These are phyloP conservation scores for Raddia distichophylla DNA, from an alignment of 176 grass and related monocot species.

Conservation along the genomic window DNA sequence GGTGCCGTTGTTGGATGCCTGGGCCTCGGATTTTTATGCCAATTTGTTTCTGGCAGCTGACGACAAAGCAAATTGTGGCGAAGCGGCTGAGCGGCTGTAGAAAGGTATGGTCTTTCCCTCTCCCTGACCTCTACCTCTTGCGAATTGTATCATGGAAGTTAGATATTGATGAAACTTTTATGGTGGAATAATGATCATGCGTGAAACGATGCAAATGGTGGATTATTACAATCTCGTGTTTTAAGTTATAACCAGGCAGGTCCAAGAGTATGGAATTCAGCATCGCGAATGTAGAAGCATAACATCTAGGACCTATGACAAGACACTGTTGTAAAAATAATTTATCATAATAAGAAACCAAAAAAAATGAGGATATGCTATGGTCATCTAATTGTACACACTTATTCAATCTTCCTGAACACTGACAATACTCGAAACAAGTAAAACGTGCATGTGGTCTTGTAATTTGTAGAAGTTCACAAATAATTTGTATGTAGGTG, in stretches of 20 bases:
- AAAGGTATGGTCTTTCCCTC: slow-evolving; percentile 56
- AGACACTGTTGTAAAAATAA: background rate
- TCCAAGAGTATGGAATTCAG: background rate
- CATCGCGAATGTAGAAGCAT: background rate
- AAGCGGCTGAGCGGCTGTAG: slow-evolving; percentile 68
- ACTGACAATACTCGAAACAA: background rate
- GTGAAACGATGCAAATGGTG: background rate
- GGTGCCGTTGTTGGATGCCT: background rate
- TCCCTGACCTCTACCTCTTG: background rate
- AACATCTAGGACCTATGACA: background rate
- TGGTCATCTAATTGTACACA: background rate
- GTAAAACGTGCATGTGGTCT: background rate
- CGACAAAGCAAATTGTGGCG: slow-evolving; percentile 56
- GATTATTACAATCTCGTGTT: background rate
- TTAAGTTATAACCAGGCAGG: background rate
- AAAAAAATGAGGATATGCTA: background rate
- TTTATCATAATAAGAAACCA: background rate
- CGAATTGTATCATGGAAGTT: background rate
- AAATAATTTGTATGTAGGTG: slow-evolving; percentile 51
- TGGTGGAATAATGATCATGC: background rate
- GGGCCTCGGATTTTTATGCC: background rate
- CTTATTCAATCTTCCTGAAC: slow-evolving; percentile 3
- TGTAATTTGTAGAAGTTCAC: background rate
- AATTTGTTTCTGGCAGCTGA: slow-evolving; percentile 46
- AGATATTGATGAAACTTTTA: background rate